phyloP scores from a whole-genome alignment of 139 green algal species.

The Auxenochlorella protothecoides region DNA sequence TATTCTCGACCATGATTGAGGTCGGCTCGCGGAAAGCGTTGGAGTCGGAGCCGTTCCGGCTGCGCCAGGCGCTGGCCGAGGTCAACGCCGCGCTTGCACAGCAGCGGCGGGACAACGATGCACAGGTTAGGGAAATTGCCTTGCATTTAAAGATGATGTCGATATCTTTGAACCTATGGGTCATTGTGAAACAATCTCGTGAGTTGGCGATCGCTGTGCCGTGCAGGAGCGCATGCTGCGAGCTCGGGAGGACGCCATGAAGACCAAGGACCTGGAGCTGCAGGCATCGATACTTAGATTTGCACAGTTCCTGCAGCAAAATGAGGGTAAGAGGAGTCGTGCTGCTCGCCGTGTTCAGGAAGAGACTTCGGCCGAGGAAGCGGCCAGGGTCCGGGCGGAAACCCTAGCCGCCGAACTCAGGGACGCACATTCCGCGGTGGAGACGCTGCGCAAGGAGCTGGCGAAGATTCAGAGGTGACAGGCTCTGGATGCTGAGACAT shows the following conservation, averaged over 20 bases:
- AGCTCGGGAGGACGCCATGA: slow-evolving; percentile 67
- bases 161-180: too few relatives aligned
- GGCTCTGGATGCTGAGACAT: neutral
- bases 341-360: slow-evolving; percentile 39
- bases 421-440: slow-evolving; percentile 35
- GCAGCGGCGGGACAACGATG: neutral
- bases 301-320: slow-evolving; percentile 87
- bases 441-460: slow-evolving; percentile 51
- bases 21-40: too few relatives aligned
- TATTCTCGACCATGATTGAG: too few relatives aligned
- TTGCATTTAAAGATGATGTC: too few relatives aligned
- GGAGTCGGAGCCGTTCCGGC: neutral
- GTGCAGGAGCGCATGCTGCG: slow-evolving; percentile 76
- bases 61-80: neutral
- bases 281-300: slow-evolving; percentile 86
- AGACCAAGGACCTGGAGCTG: slow-evolving; percentile 82
- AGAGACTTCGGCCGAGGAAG: slow-evolving; percentile 74
- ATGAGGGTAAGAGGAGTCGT: slow-evolving; percentile 80
- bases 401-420: slow-evolving; percentile 53
- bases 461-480: slow-evolving; percentile 57
- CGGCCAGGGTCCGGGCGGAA: slow-evolving; percentile 32
- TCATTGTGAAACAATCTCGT: too few relatives aligned
- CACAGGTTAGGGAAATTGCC: too few relatives aligned
- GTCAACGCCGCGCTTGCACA: neutral
- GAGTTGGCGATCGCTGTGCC: neutral